Conservation (phyloP, 2,329 filamentous ascomycete species). For the Exutisphaerella laricina region DNA sequence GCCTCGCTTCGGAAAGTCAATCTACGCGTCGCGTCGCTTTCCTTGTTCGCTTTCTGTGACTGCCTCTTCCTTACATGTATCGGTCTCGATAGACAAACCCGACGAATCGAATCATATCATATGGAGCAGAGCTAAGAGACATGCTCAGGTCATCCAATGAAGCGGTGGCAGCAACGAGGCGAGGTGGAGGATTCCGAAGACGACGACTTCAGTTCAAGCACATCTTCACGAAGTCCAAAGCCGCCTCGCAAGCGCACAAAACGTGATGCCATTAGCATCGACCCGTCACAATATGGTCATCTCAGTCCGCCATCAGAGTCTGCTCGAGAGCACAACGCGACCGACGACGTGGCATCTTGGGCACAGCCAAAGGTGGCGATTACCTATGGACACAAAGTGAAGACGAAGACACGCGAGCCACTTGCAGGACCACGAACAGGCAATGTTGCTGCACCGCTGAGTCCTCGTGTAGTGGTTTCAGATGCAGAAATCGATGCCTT, state of each 20-base stretch:
- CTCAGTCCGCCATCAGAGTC: background rate
- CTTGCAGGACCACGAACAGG: no score
- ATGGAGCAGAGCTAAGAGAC: slow-evolving; percentile 6
- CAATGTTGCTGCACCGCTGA: no score
- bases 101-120: background rate
- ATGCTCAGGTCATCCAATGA: slow-evolving; percentile 37
- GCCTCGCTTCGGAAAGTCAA: background rate
- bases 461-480: no score
- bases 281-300: background rate
- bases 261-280: slow-evolving; percentile 4
- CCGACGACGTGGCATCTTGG: slow-evolving; percentile 18
- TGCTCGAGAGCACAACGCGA: slow-evolving; percentile 1
- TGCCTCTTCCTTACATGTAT: no score
- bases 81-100: background rate
- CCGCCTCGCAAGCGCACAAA: slow-evolving; percentile 22
- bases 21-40: slow-evolving; percentile 5
- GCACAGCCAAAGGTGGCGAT: slow-evolving; percentile 19
- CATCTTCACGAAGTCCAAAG: slow-evolving; percentile 18
- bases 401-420: background rate
- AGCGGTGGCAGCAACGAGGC: slow-evolving; percentile 45
- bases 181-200: slow-evolving; percentile 50
- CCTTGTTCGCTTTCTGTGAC: no score
- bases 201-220: slow-evolving; percentile 36
- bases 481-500: no score
- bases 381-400: slow-evolving; percentile 20